Conservation (phyloP, 78 protist genomes). For the Tieghemostelium lacteum region DNA sequence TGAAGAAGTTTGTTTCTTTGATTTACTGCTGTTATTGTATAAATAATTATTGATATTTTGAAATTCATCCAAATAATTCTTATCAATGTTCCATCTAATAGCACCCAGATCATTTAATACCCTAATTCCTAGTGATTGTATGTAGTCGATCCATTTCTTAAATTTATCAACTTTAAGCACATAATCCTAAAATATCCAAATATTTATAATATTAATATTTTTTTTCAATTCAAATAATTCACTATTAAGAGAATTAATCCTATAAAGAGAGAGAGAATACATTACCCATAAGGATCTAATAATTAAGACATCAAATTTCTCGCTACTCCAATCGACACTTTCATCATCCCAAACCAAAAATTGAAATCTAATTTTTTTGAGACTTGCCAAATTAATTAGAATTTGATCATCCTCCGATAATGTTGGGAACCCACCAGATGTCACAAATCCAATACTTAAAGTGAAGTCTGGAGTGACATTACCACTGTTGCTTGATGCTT, state of each 20-base stretch:
- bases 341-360: conserved; percentile 42
- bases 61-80: conserved; percentile 43
- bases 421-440: conserved; percentile 16
- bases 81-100: conserved; percentile 60
- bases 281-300: conserved; percentile 64
- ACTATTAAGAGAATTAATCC: no score
- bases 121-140: not conserved
- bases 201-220: not conserved
- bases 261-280: not conserved
- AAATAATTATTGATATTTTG: no score
- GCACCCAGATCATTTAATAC: conserved; percentile 37
- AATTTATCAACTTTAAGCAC: conserved; percentile 55
- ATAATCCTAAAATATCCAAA: conserved; percentile 36
- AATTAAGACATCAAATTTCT: conserved; percentile 25
- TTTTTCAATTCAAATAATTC: not conserved
- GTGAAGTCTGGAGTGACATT: no score
- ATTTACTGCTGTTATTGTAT: not conserved
- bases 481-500: no score
- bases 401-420: conserved; percentile 44
- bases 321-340: conserved; percentile 14
- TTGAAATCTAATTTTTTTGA: not conserved
- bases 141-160: conserved; percentile 40
- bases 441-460: conserved; percentile 36
- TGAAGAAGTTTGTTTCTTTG: not conserved
- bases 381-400: not conserved